Percentiles rank a stretch among this genome's conserved stretches.
Conservation (phyloP, 768 basidiomycete genomes). For the Lentinula boryana region DNA sequence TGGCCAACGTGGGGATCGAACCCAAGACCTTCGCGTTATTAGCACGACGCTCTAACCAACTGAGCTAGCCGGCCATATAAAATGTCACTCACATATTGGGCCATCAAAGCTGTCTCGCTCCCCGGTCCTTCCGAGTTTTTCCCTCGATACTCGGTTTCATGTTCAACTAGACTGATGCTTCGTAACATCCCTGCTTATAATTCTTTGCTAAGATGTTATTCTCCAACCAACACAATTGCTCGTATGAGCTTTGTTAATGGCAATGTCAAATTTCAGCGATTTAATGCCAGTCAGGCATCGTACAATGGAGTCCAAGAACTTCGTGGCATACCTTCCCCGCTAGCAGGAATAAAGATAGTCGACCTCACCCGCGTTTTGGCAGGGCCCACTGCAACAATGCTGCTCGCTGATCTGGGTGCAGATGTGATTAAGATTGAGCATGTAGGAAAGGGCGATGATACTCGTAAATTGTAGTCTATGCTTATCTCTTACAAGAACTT, state of each 20-base stretch:
- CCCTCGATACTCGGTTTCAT: too few relatives aligned
- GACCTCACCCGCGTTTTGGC: constrained; percentile 89
- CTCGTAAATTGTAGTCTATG: constrained; percentile 36
- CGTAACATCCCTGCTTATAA: not conserved
- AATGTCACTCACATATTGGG: not conserved
- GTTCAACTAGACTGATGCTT: not conserved
- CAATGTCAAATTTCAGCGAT: not conserved
- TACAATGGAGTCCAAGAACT: not conserved
- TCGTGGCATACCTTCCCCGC: constrained; percentile 65
- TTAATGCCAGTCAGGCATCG: not conserved
- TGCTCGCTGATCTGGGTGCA: constrained; percentile 87
- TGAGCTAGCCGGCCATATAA: constrained; percentile 76
- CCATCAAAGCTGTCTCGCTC: too few relatives aligned
- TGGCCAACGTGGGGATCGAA: constrained; percentile 80
- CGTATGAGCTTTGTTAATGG: not conserved
- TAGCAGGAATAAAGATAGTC: constrained; percentile 76
- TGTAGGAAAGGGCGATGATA: constrained; percentile 79
- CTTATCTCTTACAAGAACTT: constrained; percentile 2
- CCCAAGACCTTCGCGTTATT: constrained; percentile 67
- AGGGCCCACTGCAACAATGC: constrained; percentile 89
- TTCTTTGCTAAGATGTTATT: not conserved
- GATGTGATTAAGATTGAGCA: constrained; percentile 94
- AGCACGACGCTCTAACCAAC: constrained; percentile 85
- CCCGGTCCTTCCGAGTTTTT: too few relatives aligned
- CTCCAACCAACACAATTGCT: not conserved